A percentile compares a stretch with the other conserved stretches of the same genome.
These are phyloP conservation scores for Tulasnella sp. DNA, from an alignment of 768 basidiomycete genomes.

Conservation along the genomic window DNA sequence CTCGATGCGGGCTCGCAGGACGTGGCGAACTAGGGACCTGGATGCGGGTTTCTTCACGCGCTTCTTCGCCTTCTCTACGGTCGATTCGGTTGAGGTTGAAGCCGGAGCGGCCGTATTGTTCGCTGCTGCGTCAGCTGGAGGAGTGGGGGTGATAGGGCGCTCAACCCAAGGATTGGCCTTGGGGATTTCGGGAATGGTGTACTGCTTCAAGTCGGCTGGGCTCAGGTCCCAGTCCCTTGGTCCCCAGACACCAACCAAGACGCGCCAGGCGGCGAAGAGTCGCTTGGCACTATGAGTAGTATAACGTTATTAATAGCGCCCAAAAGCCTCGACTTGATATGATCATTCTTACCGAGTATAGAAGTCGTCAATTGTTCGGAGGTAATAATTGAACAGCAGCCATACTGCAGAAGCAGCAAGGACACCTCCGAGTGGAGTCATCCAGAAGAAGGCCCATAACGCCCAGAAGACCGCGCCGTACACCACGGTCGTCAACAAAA, in stretches of 20 bases:
- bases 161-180: conserved; percentile 71
- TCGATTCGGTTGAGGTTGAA: conserved; percentile 35
- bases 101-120: conserved; percentile 31
- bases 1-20: conserved; percentile 79
- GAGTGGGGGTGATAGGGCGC: conserved; percentile 29
- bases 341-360: conserved; percentile 64
- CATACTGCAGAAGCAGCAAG: conserved; percentile 67
- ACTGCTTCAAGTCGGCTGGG: conserved; percentile 64
- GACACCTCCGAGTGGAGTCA: conserved; percentile 67
- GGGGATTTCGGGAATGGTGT: conserved; percentile 62
- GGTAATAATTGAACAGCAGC: conserved; percentile 81
- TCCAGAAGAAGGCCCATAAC: conserved; percentile 80
- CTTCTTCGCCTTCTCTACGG: conserved; percentile 29
- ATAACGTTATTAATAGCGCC: conserved; percentile 23
- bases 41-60: conserved; percentile 57
- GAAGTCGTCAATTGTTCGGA: conserved; percentile 78
- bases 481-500: conserved; percentile 65
- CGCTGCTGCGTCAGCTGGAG: conserved; percentile 19
- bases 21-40: conserved; percentile 81
- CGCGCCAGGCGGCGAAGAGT: conserved; percentile 88
- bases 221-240: conserved; percentile 81
- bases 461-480: conserved; percentile 83
- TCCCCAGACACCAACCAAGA: conserved; percentile 92
- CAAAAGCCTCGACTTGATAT: neutral
- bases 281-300: conserved; percentile 63